Evolutionary conservation across 352 stramenopile species (phyloP), one percentile per base, ranked within the genome.

Genomic region (Pythium folliculosum): DNA sequence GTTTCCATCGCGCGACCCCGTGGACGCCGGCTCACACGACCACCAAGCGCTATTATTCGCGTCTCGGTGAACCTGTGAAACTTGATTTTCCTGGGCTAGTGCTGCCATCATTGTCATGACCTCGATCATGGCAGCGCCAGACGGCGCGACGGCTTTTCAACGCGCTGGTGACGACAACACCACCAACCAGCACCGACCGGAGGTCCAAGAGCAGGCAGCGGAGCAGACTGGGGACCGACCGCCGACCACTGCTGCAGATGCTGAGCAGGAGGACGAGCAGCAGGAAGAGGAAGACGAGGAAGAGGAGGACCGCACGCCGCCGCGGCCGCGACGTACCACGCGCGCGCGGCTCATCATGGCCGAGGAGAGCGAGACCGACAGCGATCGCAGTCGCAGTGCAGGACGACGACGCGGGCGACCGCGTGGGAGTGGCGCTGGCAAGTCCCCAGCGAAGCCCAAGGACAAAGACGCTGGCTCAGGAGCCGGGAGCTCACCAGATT

Each of bases 211-310:
- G 17, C 50, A 44, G 12, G 25, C 35, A 43, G 50, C 43, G 16
- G 40, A 51, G 22, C 21, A 1, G 37, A 13, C 27, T 12, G 13
- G 21, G 1, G 38, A 40, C 13, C 32, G 7, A 14, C 6, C 25
- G 7, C 19, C 12, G 30, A 22, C 27, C 19, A 5, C 32, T 14
- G 13, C 44, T 43, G 21, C 19, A 49, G 14, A 27, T 47, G 45
- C 9, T 4, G 12, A 44, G 38, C 9, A 48, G 12, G 37, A 60
- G 22, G 21, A 35, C 10, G 40, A 38, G 38, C 40, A 62, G 22
- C n/a, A 13, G n/a, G 32, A 43, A n/a, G 78, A 86, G 51, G 80
- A 76, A 19, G 49, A 59, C 19, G 35, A 13, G n/a, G 32, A 43
- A 16, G 78, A 84, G 54, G 80, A 76, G 27, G 49, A 59, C 10